A percentile compares a stretch with the other conserved stretches of the same genome.
These are phyloP conservation scores for Neurospora crassa DNA, from an alignment of 2,329 filamentous ascomycete species.

Conservation along the genomic window DNA sequence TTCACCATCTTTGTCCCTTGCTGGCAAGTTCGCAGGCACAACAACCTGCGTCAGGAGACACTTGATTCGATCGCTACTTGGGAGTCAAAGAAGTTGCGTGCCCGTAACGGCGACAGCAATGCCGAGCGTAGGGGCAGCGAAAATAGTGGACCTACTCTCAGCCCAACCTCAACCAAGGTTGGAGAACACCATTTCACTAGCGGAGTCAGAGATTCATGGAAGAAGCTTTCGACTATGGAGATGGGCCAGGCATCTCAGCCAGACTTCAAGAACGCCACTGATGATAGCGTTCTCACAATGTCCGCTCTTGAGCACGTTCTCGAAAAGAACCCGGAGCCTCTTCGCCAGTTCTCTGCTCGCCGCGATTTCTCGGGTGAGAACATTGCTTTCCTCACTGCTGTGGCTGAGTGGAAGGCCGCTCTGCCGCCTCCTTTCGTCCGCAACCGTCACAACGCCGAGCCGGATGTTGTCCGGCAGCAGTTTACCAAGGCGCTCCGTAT, in stretches of 20 bases:
- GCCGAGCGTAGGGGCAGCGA: background rate
- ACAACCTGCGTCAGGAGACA: constrained; percentile 35
- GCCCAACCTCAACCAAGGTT: constrained; percentile 24
- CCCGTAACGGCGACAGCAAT: constrained; percentile 1
- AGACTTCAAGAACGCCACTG: constrained; percentile 10
- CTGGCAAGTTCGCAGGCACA: constrained; percentile 41
- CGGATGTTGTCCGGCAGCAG: constrained; percentile 34
- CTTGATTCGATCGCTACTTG: constrained; percentile 39
- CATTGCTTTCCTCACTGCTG: constrained; percentile 53
- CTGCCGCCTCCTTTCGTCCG: constrained; percentile 18
- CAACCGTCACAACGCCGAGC: constrained; percentile 17
- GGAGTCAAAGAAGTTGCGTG: constrained; percentile 31
- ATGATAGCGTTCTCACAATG: constrained; percentile 46
- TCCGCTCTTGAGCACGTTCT: constrained; percentile 53
- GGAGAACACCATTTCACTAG: constrained; percentile 8
- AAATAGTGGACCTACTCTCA: constrained; percentile 6
- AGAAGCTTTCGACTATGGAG: constrained; percentile 29
- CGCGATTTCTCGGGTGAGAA: constrained; percentile 64
- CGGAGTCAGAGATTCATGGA: constrained; percentile 17
- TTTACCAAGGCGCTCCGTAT: constrained; percentile 52
- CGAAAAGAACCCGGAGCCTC: constrained; percentile 45
- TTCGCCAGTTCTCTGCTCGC: constrained; percentile 55
- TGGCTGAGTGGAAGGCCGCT: constrained; percentile 44
- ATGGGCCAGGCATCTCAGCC: constrained; percentile 22
- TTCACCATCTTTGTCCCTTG: constrained; percentile 56